A percentile compares a stretch with the other conserved stretches of the same genome.
phyloP scores from a whole-genome alignment of 2,329 filamentous ascomycete species.

The Reticulascus tulasneorum region DNA sequence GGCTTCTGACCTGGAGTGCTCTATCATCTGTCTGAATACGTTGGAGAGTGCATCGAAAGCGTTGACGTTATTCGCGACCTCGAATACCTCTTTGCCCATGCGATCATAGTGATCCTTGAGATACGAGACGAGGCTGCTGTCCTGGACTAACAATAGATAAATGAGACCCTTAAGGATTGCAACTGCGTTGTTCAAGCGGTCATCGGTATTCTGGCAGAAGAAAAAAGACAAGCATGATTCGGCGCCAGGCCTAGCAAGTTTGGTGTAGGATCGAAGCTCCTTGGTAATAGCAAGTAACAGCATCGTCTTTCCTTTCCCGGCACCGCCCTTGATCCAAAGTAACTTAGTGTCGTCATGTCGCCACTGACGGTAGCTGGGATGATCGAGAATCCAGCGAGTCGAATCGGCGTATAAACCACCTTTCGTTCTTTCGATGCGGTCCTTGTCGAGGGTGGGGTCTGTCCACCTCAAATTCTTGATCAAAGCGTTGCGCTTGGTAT shows the following conservation, averaged over 20 bases:
- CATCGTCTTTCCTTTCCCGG: constrained; percentile 43
- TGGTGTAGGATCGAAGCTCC: constrained; percentile 20
- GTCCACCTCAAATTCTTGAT: too few species aligned
- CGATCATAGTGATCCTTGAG: constrained; percentile 7
- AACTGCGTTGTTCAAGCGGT: constrained; percentile 29
- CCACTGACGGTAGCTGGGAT: constrained; percentile 22
- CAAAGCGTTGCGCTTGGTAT: too few species aligned
- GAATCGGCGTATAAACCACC: constrained; percentile 26
- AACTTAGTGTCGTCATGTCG: constrained; percentile 14
- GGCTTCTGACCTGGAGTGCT: constrained; percentile 22
- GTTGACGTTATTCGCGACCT: constrained; percentile 20
- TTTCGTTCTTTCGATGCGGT: constrained; percentile 28
- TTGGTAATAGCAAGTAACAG: constrained; percentile 34
- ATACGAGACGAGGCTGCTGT: neutral
- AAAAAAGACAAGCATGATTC: too few species aligned
- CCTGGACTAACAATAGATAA: constrained; percentile 27
- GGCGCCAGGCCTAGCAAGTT: constrained; percentile 18
- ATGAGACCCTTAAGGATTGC: constrained; percentile 40
- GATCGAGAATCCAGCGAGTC: constrained; percentile 30
- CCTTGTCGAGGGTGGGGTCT: constrained; percentile 29
- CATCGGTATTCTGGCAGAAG: constrained; percentile 39
- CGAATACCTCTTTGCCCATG: constrained; percentile 30
- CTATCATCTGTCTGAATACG: constrained; percentile 35
- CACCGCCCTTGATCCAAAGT: constrained; percentile 33
- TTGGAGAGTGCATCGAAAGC: constrained; percentile 27